phyloP scores from a whole-genome alignment of 2,329 filamentous ascomycete genomes.

The Colletotrichum musae region DNA sequence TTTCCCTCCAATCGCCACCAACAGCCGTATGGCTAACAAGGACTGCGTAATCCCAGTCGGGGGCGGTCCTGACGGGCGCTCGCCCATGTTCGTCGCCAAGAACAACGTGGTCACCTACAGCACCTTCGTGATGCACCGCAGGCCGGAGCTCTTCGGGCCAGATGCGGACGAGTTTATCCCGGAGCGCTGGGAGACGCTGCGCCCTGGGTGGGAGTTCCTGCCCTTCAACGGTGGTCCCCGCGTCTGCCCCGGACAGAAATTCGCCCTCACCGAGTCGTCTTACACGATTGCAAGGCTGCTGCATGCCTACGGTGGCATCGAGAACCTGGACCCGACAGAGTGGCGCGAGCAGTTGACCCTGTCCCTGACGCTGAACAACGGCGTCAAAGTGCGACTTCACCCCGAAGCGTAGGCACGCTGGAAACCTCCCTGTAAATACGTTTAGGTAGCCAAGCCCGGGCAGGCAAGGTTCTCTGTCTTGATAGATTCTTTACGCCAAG shows the following conservation, averaged over 20 bases:
- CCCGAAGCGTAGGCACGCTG: slow-evolving; percentile 12
- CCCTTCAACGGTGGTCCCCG: slow-evolving; percentile 57
- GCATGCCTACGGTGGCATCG: slow-evolving; percentile 41
- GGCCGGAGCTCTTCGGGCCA: slow-evolving; percentile 47
- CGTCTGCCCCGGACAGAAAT: slow-evolving; percentile 47
- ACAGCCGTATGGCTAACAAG: slow-evolving; percentile 59
- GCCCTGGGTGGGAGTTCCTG: slow-evolving; percentile 52
- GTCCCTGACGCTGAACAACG: slow-evolving; percentile 33
- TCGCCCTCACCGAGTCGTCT: slow-evolving; percentile 44
- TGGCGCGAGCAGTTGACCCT: slow-evolving; percentile 37
- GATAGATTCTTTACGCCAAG: too few relatives aligned
- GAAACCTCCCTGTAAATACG: too few relatives aligned
- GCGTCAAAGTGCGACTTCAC: slow-evolving; percentile 29
- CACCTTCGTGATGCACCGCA: slow-evolving; percentile 54
- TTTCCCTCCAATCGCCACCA: slow-evolving; percentile 65
- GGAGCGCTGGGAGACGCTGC: slow-evolving; percentile 49
- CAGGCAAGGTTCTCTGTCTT: background rate
- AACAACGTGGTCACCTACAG: slow-evolving; percentile 60
- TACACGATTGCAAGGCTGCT: slow-evolving; percentile 47
- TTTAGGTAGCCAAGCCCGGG: slow-evolving; percentile 7
- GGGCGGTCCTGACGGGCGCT: slow-evolving; percentile 61
- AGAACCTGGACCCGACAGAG: slow-evolving; percentile 24
- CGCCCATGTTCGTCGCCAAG: slow-evolving; percentile 63
- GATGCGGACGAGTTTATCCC: slow-evolving; percentile 48
- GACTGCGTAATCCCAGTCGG: slow-evolving; percentile 66